A percentile compares a stretch with the other conserved stretches of the same genome.
These are phyloP conservation scores for Wickerhamomyces sp. DNA, from an alignment of 1,139 yeast genomes.

Conservation along the genomic window DNA sequence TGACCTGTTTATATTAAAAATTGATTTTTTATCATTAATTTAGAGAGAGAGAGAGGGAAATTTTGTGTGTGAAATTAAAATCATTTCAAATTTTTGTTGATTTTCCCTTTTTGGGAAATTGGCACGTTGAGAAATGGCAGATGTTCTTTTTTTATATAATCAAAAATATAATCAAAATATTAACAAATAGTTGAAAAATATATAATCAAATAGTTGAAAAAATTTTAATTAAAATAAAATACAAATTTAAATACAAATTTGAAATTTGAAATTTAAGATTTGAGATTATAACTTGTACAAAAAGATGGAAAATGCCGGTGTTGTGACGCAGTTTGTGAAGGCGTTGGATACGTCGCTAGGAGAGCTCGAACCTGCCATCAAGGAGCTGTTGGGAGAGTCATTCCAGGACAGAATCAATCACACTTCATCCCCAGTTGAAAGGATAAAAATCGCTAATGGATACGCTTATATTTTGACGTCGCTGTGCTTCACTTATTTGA, in stretches of 20 bases:
- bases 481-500: slow-evolving; percentile 51
- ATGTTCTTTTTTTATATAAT: too few species aligned
- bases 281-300: neutral
- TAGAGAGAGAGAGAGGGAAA: too few species aligned
- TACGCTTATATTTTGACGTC: slow-evolving; percentile 37
- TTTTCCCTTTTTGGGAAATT: neutral
- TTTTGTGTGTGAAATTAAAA: too few species aligned
- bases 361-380: slow-evolving; percentile 25
- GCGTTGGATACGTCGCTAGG: slow-evolving; percentile 24
- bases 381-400: slow-evolving; percentile 24
- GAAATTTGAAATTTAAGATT: neutral
- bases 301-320: slow-evolving; percentile 41
- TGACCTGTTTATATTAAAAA: too few species aligned
- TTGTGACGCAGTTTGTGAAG: slow-evolving; percentile 29
- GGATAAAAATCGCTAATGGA: slow-evolving; percentile 29
- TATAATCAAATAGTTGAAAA: neutral
- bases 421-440: slow-evolving; percentile 24
- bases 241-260: neutral
- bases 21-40: too few species aligned
- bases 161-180: too few species aligned
- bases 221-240: neutral
- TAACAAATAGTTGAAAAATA: too few species aligned
- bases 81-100: too few species aligned
- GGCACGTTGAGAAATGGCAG: neutral
- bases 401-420: slow-evolving; percentile 23